Evolutionary conservation across 345 rosid species (phyloP), one percentile per base, ranked within the genome.

Genomic region (Eucalyptus lansdowneana): DNA sequence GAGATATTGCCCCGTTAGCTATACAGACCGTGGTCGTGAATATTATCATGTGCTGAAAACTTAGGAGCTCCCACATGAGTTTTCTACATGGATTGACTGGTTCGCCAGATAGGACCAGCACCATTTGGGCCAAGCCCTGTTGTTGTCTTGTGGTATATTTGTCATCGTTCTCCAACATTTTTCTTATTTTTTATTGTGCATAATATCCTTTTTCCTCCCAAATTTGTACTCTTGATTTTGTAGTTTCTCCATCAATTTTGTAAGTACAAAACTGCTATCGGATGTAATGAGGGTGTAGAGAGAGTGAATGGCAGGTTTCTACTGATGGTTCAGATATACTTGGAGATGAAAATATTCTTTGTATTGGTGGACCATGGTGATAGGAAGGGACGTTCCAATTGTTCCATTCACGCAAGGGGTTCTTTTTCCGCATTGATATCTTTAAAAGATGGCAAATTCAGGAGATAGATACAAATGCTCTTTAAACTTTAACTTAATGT

Each of bases 1-100:
- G 96, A 94, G 49, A 94, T 97, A 88, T 89, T 97, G 91, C 92
- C 95, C 88, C 95, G 50, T 47, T 97, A 93, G 92, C 47, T 76
- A 11, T 40, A 76, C 47, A 40, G 85, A 40, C 24, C 47, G 27
- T 76, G 85, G 47, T 76, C 16, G 27, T 22, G 47, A 76, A 40
- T 76, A 76, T 76, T 76, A 40, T 76, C 47, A 21, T 40, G 85
- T 76, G 85, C 85, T 76, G 85, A 22, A 11, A 40, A 40, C 85
- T 76, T 37, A 40, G 83, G 47, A 6, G 15, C 85, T 76, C 47
- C 85, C 15, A 3, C 85, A 21, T 37, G 47, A 76, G 47, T 40
- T 40, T 76, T 22, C 47, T 76, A 40, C 47, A 40, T 76, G 47
- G 47, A 76, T 76, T 40, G 83, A 76, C 83, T 21, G 83, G 47